A percentile compares a stretch with the other conserved stretches of the same genome.
These are phyloP conservation scores for Candida pseudoglaebosa DNA, from an alignment of 805 yeast species.

Conservation along the genomic window DNA sequence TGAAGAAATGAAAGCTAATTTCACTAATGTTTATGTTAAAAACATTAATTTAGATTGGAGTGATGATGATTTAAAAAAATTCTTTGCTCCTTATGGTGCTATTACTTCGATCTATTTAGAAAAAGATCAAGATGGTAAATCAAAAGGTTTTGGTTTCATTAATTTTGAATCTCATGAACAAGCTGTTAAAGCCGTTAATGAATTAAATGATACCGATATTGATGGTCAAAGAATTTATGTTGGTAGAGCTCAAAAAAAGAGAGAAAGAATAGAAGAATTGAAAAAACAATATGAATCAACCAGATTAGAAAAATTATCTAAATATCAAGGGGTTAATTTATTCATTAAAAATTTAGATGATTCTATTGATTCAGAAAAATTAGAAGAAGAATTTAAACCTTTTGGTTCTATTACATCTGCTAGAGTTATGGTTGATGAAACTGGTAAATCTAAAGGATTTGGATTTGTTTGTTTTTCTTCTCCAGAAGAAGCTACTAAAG, in stretches of 20 bases:
- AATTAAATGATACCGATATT: slow-evolving; percentile 80
- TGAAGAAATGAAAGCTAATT: slow-evolving; percentile 86
- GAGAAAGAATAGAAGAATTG: slow-evolving; percentile 94
- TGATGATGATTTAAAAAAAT: slow-evolving; percentile 64
- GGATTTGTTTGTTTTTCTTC: slow-evolving; percentile 97
- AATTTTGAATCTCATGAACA: slow-evolving; percentile 84
- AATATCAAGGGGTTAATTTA: slow-evolving; percentile 96
- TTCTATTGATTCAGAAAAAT: slow-evolving; percentile 82
- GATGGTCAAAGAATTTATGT: slow-evolving; percentile 86
- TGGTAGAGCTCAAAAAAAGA: slow-evolving; percentile 98
- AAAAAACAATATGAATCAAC: slow-evolving; percentile 91
- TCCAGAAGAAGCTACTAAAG: slow-evolving; percentile 99
- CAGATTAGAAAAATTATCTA: slow-evolving; percentile 84
- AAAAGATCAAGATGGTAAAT: slow-evolving; percentile 79
- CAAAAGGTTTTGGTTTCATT: slow-evolving; percentile 94
- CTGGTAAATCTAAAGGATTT: slow-evolving; percentile 95
- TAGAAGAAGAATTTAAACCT: slow-evolving; percentile 87
- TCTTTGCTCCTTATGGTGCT: slow-evolving; percentile 71
- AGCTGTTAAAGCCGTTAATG: slow-evolving; percentile 90
- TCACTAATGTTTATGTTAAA: slow-evolving; percentile 94
- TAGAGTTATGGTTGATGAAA: slow-evolving; percentile 91
- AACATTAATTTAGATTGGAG: slow-evolving; percentile 72
- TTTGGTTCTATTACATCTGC: slow-evolving; percentile 95
- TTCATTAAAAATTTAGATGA: slow-evolving; percentile 97
- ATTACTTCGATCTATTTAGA: slow-evolving; percentile 82